Percentiles rank a stretch among this genome's conserved stretches.
phyloP scores from a whole-genome alignment of 2,329 filamentous ascomycete genomes.

The Saccharata proteae region DNA sequence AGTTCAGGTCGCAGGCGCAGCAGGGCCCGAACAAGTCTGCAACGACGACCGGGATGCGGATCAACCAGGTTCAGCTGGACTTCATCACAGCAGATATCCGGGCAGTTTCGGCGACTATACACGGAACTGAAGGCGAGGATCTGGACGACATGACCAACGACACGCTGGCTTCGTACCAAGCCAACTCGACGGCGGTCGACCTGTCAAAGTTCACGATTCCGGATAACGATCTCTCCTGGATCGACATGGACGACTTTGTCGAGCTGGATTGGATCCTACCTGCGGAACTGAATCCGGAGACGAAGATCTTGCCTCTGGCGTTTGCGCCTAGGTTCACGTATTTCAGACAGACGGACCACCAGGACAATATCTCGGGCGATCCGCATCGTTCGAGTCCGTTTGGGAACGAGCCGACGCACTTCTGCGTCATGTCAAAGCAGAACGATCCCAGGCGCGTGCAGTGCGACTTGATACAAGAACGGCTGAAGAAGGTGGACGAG shows the following conservation, averaged over 20 bases:
- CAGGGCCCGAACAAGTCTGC: slow-evolving; percentile 49
- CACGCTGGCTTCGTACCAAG: slow-evolving; percentile 42
- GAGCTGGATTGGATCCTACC: slow-evolving; percentile 94
- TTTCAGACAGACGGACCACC: slow-evolving; percentile 91
- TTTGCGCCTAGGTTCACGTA: slow-evolving; percentile 95
- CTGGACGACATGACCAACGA: slow-evolving; percentile 56
- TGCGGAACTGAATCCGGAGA: slow-evolving; percentile 79
- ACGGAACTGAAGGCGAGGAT: slow-evolving; percentile 65
- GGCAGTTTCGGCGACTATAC: slow-evolving; percentile 83
- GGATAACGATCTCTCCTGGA: slow-evolving; percentile 90
- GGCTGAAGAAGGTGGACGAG: slow-evolving; percentile 63
- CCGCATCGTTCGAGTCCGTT: slow-evolving; percentile 77
- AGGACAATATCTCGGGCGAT: slow-evolving; percentile 66
- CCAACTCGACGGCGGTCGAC: slow-evolving; percentile 39
- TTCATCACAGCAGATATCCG: slow-evolving; percentile 84
- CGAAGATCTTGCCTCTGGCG: slow-evolving; percentile 83
- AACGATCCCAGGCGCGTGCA: slow-evolving; percentile 79
- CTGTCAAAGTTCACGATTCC: slow-evolving; percentile 89
- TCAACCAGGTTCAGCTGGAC: slow-evolving; percentile 88
- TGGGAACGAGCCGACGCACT: slow-evolving; percentile 84
- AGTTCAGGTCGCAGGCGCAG: slow-evolving; percentile 72
- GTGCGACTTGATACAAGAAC: slow-evolving; percentile 68
- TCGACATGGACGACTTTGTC: slow-evolving; percentile 99
- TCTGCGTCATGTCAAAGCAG: slow-evolving; percentile 73
- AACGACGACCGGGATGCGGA: slow-evolving; percentile 84